Percentiles rank a stretch among this genome's conserved stretches.
Conservation (phyloP, 148 eudicot genomes). For the Selenicereus undatus region DNA sequence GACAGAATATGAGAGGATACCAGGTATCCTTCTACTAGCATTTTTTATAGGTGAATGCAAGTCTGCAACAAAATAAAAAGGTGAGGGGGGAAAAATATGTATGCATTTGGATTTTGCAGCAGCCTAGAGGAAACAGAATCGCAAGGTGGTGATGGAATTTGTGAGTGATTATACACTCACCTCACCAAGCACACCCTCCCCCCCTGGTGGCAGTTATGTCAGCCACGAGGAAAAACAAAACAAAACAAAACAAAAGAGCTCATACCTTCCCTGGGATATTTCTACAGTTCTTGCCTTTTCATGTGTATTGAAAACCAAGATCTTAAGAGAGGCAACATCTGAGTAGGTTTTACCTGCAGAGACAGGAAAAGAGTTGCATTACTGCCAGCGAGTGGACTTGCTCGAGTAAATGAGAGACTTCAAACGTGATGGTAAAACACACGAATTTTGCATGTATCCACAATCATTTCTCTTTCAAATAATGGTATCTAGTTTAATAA, state of each 20-base stretch:
- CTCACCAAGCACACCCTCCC: background rate
- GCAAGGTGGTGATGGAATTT: background rate
- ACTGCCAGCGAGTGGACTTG: background rate
- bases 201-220: background rate
- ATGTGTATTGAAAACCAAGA: background rate
- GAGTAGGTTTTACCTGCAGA: background rate
- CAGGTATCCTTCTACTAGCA: background rate
- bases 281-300: background rate
- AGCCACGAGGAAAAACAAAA: background rate
- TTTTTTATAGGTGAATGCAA: constrained; percentile 1
- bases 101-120: constrained; percentile 5
- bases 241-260: background rate
- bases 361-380: background rate
- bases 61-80: constrained; percentile 14
- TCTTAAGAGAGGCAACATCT: background rate
- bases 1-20: constrained; percentile 10
- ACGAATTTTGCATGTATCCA: background rate
- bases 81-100: background rate
- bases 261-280: background rate
- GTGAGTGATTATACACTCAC: background rate
- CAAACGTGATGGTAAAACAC: background rate
- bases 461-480: background rate
- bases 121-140: background rate
- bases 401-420: background rate
- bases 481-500: background rate